Evolutionary conservation across 2,329 filamentous ascomycete species (phyloP), one percentile per base, ranked within the genome.

Genomic region (Tricladium varicosporioides): DNA sequence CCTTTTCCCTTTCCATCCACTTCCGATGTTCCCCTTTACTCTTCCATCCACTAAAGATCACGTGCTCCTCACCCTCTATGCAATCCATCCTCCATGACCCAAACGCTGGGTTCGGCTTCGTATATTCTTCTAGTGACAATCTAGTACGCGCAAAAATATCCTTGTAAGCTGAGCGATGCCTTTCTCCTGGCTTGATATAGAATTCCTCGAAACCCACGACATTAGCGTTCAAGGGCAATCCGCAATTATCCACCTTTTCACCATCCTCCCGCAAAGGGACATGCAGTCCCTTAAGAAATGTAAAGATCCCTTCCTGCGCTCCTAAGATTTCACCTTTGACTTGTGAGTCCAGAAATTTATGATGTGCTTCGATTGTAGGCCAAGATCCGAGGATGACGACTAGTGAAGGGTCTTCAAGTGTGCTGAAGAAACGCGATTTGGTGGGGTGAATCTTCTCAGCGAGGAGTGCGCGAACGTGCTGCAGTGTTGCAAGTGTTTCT

Each of bases 301-400:
- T 49, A 5, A 57, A 19, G 15, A 44, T 5, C 8, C 22, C 54
- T 13, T 53, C 50, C 18, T 57, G 54, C 27, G 49, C 15, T 2
- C 22, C 45, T 18, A 57, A 22, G 10, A 57, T 45, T 33, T 53
- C 50, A 27, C 32, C 18, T 15, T 18, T 31, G 10, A 48, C 11
- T 9, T 43, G 7, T 1, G 19, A 10, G 36, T 48, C 19, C 5
- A 57, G 50, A 22, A 57, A 57, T 3, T 10, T 31, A 7, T 10
- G 18, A n/a, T 57, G 54, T 2, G 44, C 18, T 11, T 16, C 14
- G n/a, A 44, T 8, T 5, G 32, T 16, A 27, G 49, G 49, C 54
- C 49, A 57, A 13, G 15, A 32, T 2, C 49, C 54, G 14, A 57
- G 22, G 22, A 57, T 57, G 45, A 53, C 52, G 14, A 57, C 49